Base-by-base conservation (phyloP, 2,329 filamentous ascomycete species). In the Ceratocystis smalleyi region DNA sequence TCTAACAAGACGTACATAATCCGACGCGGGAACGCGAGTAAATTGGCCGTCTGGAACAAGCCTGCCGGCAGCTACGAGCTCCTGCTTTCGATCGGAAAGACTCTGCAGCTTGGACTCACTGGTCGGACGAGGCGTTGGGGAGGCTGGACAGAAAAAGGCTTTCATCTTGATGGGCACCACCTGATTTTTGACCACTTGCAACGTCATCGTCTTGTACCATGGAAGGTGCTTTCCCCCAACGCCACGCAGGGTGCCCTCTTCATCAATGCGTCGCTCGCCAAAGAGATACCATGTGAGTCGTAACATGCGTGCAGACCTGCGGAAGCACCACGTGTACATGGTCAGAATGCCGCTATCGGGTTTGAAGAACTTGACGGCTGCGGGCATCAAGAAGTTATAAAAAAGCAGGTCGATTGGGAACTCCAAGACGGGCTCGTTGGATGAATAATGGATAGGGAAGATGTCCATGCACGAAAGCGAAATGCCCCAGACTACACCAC, bases 271-370 rank as follows among this genome's bases (percentile, higher is more conserved):
- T 66, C 89, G 83, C 69, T 95, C 88, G 15, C 89, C 90, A 71
- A 99, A 97, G 51, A 99, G 82, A 73, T 99, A 99, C 76, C 91
- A 89, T 1, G 90, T 95, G 43, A 99, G 78, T 24, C 92, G 83
- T 62, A 99, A 77, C 49, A 80, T 77, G 61, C 89, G 81, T 12
- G 91, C 94, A 72, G 91, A 96, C 69, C 83, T 84, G 69, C 87
- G 86, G 76, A 99, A 96, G 90, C 94, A 99, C 92, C 92, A 97
- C 6, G 85, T 86, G 72, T 96, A 99, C 79, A 96, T 86, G 64
- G 81, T 78, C 69, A 95, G 88, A 2, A 99, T 77, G 0, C 84
- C 87, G 71, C 95, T 88, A 62, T 89, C 90, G 1, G 92, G 91
- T 71, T 88, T 89, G 74, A 96, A 86, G 69, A 90, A 85, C 69